Evolutionary conservation across 2,329 filamentous ascomycete genomes (phyloP).

Genomic region (Pestalotiopsis sp.): DNA sequence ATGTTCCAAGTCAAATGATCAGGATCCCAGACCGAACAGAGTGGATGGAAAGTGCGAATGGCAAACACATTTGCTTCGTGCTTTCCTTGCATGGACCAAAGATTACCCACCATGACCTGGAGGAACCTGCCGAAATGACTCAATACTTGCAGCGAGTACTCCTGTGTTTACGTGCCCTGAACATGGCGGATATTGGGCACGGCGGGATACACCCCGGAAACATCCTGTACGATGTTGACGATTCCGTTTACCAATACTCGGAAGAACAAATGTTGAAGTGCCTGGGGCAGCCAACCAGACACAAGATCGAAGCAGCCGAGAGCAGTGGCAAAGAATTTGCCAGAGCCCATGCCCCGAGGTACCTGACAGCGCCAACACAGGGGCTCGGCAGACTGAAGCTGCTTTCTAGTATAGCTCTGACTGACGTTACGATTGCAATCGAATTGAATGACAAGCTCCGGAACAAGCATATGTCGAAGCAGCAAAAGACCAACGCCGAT

Average conservation of each 20-base stretch:
- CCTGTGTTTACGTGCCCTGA: constrained; percentile 11
- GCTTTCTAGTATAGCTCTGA: not conserved
- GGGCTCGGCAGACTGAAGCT: not conserved
- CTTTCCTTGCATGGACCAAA: constrained; percentile 7
- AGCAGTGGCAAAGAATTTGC: not conserved
- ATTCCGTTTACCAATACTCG: not conserved
- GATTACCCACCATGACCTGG: not conserved
- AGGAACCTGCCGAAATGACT: not conserved
- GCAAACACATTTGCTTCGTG: constrained; percentile 10
- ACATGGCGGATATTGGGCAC: constrained; percentile 3
- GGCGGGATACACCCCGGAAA: constrained; percentile 13
- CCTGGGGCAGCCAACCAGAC: not conserved
- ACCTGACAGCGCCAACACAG: not conserved
- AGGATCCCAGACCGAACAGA: not conserved
- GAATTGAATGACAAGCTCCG: not conserved
- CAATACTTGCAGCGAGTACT: not conserved
- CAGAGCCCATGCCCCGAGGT: not conserved
- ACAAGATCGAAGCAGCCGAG: not conserved
- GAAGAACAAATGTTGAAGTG: constrained; percentile 5
- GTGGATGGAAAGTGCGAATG: constrained; percentile 8
- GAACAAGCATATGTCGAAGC: too few relatives aligned
- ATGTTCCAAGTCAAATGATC: not conserved
- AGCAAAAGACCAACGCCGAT: too few relatives aligned
- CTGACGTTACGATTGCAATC: not conserved
- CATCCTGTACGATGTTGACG: constrained; percentile 3